Conservation (phyloP, 371 early-diverging fungal species). For the Haplosporangium sp. region DNA sequence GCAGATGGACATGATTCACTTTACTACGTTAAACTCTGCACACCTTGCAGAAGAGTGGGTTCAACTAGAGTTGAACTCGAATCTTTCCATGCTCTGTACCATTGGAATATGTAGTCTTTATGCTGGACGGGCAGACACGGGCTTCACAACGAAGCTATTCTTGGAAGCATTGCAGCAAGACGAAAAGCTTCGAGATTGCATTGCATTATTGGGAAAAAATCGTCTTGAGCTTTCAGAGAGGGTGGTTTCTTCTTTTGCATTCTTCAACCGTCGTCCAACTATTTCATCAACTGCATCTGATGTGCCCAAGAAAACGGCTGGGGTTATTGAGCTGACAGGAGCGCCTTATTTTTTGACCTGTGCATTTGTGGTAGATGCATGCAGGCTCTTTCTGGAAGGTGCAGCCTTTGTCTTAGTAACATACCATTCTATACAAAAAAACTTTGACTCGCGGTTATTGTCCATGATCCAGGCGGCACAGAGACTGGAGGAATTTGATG, state of each 20-base stretch:
- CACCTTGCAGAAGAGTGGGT: conserved; percentile 25
- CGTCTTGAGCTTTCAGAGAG: conserved; percentile 20
- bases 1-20: conserved; percentile 19
- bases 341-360: conserved; percentile 30
- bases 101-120: conserved; percentile 9
- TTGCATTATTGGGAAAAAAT: not conserved
- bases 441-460: conserved; percentile 11
- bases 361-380: conserved; percentile 21
- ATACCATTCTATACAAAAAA: conserved; percentile 11
- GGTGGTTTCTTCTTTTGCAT: conserved; percentile 19
- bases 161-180: conserved; percentile 10
- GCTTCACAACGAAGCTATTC: conserved; percentile 10
- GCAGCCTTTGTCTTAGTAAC: conserved; percentile 21
- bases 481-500: conserved; percentile 27
- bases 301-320: not conserved
- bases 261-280: conserved; percentile 24
- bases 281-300: not conserved
- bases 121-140: conserved; percentile 12
- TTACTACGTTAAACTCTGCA: conserved; percentile 1
- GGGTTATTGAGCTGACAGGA: conserved; percentile 18
- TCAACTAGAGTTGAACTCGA: conserved; percentile 6
- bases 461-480: conserved; percentile 34
- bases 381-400: conserved; percentile 26
- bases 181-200: not conserved
- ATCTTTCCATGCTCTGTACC: conserved; percentile 18